phyloP scores from a whole-genome alignment of 257 asterid species.

The Mitragyna speciosa region DNA sequence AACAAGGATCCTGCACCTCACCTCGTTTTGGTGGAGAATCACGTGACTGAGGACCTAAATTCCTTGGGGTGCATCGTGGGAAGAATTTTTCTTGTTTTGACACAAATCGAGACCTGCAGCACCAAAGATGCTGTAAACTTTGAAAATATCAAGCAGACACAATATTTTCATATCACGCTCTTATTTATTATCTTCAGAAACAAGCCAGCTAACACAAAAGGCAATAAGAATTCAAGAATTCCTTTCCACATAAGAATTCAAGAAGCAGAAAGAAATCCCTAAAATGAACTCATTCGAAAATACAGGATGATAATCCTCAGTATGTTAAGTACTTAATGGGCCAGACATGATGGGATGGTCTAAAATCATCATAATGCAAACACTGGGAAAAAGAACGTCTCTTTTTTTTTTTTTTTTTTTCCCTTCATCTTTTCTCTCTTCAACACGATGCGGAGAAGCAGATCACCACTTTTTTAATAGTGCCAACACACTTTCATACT shows the following conservation, averaged over 20 bases:
- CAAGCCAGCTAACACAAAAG: background rate
- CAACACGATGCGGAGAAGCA: background rate
- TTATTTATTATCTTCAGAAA: background rate
- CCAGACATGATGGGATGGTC: background rate
- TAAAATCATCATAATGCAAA: background rate
- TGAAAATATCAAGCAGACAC: background rate
- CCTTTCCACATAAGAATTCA: too few species aligned
- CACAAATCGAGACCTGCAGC: constrained; percentile 53
- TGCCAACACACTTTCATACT: background rate
- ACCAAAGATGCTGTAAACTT: constrained; percentile 1
- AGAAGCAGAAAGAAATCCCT: background rate
- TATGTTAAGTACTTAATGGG: background rate
- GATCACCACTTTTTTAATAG: background rate
- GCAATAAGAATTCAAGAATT: background rate
- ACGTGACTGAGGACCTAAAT: constrained; percentile 86
- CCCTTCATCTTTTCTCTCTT: too few species aligned
- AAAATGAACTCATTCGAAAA: background rate
- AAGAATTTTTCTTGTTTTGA: constrained; percentile 72
- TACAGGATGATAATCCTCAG: background rate
- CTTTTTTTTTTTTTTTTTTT: background rate
- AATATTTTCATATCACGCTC: background rate
- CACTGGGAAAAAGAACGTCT: background rate
- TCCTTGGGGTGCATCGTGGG: constrained; percentile 65
- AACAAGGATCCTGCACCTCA: constrained; percentile 23
- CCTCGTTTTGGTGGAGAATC: constrained; percentile 98